Evolutionary conservation across 2,329 filamentous ascomycete species (phyloP).

Genomic region (Aspergillus awamori): DNA sequence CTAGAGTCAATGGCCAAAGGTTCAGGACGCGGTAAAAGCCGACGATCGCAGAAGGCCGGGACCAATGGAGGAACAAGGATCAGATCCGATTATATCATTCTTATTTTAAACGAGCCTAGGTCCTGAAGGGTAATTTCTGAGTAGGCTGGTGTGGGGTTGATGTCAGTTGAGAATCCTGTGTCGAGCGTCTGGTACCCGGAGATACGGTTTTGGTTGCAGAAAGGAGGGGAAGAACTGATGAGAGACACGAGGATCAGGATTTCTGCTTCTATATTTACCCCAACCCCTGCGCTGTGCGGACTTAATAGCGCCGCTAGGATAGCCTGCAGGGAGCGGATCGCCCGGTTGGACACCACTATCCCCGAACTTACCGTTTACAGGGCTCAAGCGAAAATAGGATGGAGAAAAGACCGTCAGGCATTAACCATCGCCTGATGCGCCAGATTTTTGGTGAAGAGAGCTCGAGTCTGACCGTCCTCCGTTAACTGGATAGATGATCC

Average conservation of each 20-base stretch:
- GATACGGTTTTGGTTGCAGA: conserved; percentile 39
- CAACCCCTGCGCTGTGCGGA: conserved; percentile 16
- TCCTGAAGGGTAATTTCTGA: conserved; percentile 4
- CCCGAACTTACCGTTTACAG: background rate
- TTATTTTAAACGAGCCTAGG: conserved; percentile 11
- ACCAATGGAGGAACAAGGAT: conserved; percentile 11
- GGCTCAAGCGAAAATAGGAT: background rate
- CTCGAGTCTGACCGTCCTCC: background rate
- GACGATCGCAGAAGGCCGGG: conserved; percentile 14
- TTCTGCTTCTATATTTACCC: conserved; percentile 35
- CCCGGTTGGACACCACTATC: conserved; percentile 8
- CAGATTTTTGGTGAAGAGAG: background rate
- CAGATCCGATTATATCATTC: conserved; percentile 15
- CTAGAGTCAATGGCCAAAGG: background rate
- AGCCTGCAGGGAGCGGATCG: conserved; percentile 7
- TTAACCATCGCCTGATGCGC: conserved; percentile 4
- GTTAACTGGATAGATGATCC: conserved; percentile 1
- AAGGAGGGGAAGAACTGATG: conserved; percentile 19
- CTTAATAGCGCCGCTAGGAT: conserved; percentile 9
- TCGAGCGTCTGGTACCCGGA: conserved; percentile 27
- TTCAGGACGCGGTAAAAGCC: conserved; percentile 3
- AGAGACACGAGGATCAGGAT: conserved; percentile 14
- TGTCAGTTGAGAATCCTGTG: conserved; percentile 22
- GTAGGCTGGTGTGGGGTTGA: conserved; percentile 11
- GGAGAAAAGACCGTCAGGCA: background rate